These are phyloP conservation scores for Rhynchosporium graminicola DNA, from an alignment of 2,329 filamentous ascomycete species.

Conservation along the genomic window DNA sequence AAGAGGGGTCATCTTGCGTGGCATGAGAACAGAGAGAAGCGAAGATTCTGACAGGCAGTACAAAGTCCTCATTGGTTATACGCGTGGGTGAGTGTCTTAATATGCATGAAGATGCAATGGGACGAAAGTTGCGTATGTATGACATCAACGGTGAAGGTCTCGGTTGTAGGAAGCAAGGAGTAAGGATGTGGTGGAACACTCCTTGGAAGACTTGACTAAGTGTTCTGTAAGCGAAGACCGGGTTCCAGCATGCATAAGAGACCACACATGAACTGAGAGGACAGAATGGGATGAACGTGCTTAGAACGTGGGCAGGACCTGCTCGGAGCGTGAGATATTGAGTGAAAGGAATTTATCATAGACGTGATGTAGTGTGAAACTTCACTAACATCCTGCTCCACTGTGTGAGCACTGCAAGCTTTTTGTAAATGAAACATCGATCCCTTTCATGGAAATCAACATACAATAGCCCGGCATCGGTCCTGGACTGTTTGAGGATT, in stretches of 20 bases:
- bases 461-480: no score
- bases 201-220: background rate
- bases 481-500: no score
- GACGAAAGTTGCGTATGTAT: background rate
- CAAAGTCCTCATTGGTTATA: no score
- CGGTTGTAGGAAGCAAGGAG: constrained; percentile 1
- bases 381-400: no score
- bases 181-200: constrained; percentile 3
- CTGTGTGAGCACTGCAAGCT: no score
- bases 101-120: background rate
- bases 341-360: background rate
- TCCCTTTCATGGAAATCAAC: no score
- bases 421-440: no score
- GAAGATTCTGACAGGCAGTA: no score
- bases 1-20: background rate
- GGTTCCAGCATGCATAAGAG: background rate
- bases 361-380: no score
- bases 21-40: no score
- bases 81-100: background rate
- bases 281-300: background rate
- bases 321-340: no score
- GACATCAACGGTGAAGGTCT: background rate
- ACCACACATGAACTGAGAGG: no score
- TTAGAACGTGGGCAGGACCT: background rate
- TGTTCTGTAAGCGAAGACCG: background rate